Base-by-base conservation (phyloP, 2,329 filamentous ascomycete species). In the Akanthomyces muscarius region DNA sequence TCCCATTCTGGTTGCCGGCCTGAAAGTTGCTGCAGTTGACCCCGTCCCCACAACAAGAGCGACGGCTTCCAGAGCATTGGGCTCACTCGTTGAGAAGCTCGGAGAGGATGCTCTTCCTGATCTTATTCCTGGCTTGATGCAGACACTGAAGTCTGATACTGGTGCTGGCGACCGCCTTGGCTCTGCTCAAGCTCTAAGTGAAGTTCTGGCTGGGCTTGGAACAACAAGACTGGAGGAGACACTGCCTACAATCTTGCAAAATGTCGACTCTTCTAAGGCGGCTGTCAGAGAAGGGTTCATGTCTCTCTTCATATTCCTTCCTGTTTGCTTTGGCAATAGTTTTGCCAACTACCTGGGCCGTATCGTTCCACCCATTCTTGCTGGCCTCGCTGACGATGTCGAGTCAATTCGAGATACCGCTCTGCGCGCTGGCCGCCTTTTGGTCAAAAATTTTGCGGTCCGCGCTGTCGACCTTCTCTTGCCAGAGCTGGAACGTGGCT, bases 261-360 rank as follows among this genome's bases (percentile, higher is more conserved):
- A 99, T 71, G 94, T 97, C 68, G 88, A 92, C 69, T 98, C 94
- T 70, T 86, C 89, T 68, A 97, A 97, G 77, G 75, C 95, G 21
- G 87, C 92, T 61, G 92, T 99, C 67, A 88, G 95, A 70, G 95
- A 99, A 81, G 95, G 95, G 52, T 99, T 99, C 80, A 99, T 99
- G 95, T 97, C 95, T 8, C 84, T 99, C 47, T 99, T 99, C 78
- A 98, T 99, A 68, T 99, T 97, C 84, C 86, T 99, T 79, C 95
- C 95, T 14, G 95, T 97, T 60, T 99, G 95, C 78, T 99, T 99
- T 71, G 95, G 95, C 71, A 99, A 99, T 83, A 96, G 93, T 75
- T 99, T 99, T 72, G 90, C 95, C 69, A 92, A 92, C 73, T 99
- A 99, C 72, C 88, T 99, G 65, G 91, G 89, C 77, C 92, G 89